phyloP scores from a whole-genome alignment of 257 asterid species.

The Solanum arcanum region DNA sequence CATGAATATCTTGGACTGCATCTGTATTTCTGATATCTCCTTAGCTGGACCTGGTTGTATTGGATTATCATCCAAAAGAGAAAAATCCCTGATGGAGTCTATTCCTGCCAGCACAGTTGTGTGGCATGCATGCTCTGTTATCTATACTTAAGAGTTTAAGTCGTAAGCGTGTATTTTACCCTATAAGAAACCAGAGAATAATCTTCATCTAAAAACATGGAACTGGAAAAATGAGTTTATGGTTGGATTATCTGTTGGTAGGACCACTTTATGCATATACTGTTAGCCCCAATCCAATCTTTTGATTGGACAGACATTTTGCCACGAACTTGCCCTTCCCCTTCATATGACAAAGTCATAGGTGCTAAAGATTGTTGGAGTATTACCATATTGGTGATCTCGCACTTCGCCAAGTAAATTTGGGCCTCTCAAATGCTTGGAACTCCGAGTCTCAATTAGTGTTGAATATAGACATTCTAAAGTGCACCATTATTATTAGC shows the following conservation, averaged over 20 bases:
- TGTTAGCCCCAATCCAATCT: not conserved
- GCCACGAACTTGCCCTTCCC: not conserved
- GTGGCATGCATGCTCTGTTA: not conserved
- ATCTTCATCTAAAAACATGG: not conserved
- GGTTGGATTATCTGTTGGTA: not conserved
- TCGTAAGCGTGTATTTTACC: not conserved
- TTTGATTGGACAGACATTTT: not conserved
- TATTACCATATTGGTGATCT: not conserved
- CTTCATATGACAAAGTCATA: not conserved
- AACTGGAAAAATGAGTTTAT: not conserved
- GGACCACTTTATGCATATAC: not conserved
- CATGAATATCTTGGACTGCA: not conserved
- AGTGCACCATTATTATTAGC: not conserved
- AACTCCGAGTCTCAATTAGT: not conserved
- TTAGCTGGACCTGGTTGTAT: not conserved
- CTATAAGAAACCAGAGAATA: not conserved
- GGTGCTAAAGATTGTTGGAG: not conserved
- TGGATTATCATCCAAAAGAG: not conserved
- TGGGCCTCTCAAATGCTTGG: not conserved
- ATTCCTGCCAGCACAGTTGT: not conserved
- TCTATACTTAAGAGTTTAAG: not conserved
- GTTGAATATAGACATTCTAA: not conserved
- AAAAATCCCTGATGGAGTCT: not conserved
- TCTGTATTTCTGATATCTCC: not conserved
- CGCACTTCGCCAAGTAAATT: not conserved